Base-by-base conservation (phyloP, 129 eudicot species). In the Lactuca sativa region DNA sequence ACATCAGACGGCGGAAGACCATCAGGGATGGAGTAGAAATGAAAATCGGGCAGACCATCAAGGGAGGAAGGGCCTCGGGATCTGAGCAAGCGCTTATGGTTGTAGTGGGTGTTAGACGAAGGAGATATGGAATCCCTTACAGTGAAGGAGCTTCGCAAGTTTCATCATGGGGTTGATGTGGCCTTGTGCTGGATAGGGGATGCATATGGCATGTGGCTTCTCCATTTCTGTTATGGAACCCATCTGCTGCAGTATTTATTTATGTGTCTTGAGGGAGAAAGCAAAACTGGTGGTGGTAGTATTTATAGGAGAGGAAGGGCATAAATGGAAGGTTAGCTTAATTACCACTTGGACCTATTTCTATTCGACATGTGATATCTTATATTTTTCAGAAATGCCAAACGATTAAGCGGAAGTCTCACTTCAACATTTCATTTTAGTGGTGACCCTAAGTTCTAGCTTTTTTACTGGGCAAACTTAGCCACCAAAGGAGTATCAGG, bases 131-230 rank as follows among this genome's bases (percentile, higher is more conserved):
- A 86, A 81, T 74, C 92, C 92, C 25, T 55, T 73, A 21, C 10
- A 44, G 30, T 86, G 84, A 40, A 86, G 86, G 62, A 83, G 74
- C 36, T 81, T 83, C 58, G 86, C 88, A 32, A 86, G 71, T 74
- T 77, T 75, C 59, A 86, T 69, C 86, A 86, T 78, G 12, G 88
- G 86, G 82, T 60, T 83, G 40, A 86, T 73, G 76, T 86, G 92
- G 53, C 92, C 92, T 58, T 86, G 92, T 0, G 80, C 80, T 5
- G 88, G 88, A n/a, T 37, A 64, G 11, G 88, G 84, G 31, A 86
- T 65, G 73, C 84, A 83, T 38, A 86, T 79, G 0, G 79, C 92
- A 61, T 86, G 92, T 16, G 85, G 81, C 33, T 62, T 86, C 40
- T 17, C 11, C 2, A 12, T 15, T 4, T 11, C 13, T 44, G 59